phyloP scores from a whole-genome alignment of 345 rosid species.

The Brassica nigra region DNA sequence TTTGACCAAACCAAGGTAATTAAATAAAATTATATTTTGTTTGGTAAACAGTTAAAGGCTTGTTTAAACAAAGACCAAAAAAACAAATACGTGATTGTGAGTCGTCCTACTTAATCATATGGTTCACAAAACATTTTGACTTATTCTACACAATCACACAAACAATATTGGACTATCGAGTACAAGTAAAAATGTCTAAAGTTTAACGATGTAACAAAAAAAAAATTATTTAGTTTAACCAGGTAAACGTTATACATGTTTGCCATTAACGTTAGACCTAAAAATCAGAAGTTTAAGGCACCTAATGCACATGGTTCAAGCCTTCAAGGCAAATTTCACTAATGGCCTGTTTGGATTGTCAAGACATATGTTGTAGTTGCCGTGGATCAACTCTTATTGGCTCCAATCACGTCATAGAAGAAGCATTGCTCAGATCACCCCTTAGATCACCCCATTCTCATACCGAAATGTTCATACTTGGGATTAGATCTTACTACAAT shows the following conservation, averaged over 20 bases:
- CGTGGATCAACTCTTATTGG: not conserved
- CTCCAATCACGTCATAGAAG: not conserved
- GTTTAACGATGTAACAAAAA: not conserved
- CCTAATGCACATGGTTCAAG: not conserved
- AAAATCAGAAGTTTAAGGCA: slow-evolving; percentile 2
- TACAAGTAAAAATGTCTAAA: not conserved
- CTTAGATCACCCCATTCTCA: not conserved
- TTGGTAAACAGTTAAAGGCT: not conserved
- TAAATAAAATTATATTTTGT: not conserved
- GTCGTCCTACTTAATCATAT: not conserved
- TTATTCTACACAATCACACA: not conserved
- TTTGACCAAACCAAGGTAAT: not conserved
- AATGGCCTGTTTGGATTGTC: not conserved
- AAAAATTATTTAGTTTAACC: not conserved
- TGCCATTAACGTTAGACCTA: not conserved
- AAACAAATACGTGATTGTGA: not conserved
- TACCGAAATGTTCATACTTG: slow-evolving; percentile 9
- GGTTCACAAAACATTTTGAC: slow-evolving; percentile 3
- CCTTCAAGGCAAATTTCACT: not conserved
- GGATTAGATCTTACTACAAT: slow-evolving; percentile 1
- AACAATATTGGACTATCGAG: not conserved
- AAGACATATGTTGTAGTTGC: not conserved
- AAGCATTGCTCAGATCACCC: not conserved
- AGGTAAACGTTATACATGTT: not conserved
- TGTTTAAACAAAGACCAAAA: not conserved